Evolutionary conservation across 169 alveolate species (phyloP).

Genomic region (Babesia bigemina): DNA sequence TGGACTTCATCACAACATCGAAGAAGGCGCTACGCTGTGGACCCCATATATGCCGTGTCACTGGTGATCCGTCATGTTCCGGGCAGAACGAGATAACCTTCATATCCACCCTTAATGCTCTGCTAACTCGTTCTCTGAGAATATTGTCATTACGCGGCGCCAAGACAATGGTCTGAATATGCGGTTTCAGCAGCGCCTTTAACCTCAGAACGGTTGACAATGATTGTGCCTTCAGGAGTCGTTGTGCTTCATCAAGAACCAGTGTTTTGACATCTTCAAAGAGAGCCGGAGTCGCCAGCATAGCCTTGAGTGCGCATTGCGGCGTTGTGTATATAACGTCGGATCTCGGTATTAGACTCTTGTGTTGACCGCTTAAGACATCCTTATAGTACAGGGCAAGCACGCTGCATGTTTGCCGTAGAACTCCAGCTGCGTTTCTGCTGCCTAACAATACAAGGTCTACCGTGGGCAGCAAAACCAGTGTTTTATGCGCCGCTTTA

Average conservation of each 20-base stretch:
- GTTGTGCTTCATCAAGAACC: conserved; percentile 55
- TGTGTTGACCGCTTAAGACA: conserved; percentile 19
- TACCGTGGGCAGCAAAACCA: conserved; percentile 61
- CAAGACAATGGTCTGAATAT: conserved; percentile 43
- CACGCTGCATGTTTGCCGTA: conserved; percentile 35
- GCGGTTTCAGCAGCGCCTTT: conserved; percentile 36
- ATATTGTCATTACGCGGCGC: conserved; percentile 42
- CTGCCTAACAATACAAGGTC: conserved; percentile 54
- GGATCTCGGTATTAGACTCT: conserved; percentile 10
- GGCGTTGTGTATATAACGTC: conserved; percentile 60
- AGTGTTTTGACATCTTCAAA: conserved; percentile 26
- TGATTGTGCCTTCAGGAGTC: conserved; percentile 45
- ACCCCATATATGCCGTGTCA: conserved; percentile 61
- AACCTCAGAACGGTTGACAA: conserved; percentile 27
- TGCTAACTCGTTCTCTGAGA: conserved; percentile 39
- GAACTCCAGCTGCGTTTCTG: conserved; percentile 47
- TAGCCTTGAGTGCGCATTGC: conserved; percentile 41
- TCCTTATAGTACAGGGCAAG: conserved; percentile 40
- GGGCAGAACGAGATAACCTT: conserved; percentile 57
- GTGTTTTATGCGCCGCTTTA: not conserved
- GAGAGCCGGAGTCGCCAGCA: conserved; percentile 22
- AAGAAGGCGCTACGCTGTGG: conserved; percentile 48
- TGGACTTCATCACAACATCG: not conserved
- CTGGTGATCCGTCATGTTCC: conserved; percentile 14
- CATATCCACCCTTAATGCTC: conserved; percentile 58